These are phyloP conservation scores for Melanopsichium pennsylvanicum DNA, from an alignment of 1,284 basidiomycete species.

Conservation along the genomic window DNA sequence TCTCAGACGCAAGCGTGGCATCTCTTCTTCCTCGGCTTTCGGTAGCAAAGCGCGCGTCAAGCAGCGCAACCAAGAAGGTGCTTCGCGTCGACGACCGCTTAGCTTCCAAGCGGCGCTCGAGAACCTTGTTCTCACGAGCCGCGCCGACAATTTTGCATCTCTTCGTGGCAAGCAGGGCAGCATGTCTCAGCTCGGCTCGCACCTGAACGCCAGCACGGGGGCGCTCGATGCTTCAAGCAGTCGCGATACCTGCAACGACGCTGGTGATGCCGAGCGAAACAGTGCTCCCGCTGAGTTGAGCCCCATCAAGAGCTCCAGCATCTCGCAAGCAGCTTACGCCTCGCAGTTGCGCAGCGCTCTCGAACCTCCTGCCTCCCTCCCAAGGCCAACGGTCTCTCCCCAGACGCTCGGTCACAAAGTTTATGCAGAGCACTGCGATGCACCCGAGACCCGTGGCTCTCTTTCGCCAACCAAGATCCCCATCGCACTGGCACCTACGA, in stretches of 20 bases:
- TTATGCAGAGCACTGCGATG: constrained; percentile 19
- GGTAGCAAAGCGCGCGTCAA: constrained; percentile 56
- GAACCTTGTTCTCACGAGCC: constrained; percentile 34
- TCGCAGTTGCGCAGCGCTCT: constrained; percentile 29
- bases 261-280: constrained; percentile 19
- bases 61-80: constrained; percentile 48
- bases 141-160: constrained; percentile 39
- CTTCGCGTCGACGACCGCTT: constrained; percentile 47
- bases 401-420: neutral
- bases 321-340: constrained; percentile 27
- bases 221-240: constrained; percentile 33
- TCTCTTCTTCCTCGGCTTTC: constrained; percentile 57
- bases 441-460: constrained; percentile 37
- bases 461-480: constrained; percentile 42
- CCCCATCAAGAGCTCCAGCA: constrained; percentile 30
- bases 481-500: constrained; percentile 31
- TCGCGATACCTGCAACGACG: neutral
- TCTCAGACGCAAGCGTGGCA: constrained; percentile 35
- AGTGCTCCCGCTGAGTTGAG: constrained; percentile 44
- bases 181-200: constrained; percentile 30
- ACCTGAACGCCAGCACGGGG: constrained; percentile 35
- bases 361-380: constrained; percentile 3
- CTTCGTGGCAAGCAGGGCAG: constrained; percentile 39
- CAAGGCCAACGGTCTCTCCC: neutral
- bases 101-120: constrained; percentile 59